Conservation (phyloP, 2,329 filamentous ascomycete species). For the Colletotrichum liriopes region DNA sequence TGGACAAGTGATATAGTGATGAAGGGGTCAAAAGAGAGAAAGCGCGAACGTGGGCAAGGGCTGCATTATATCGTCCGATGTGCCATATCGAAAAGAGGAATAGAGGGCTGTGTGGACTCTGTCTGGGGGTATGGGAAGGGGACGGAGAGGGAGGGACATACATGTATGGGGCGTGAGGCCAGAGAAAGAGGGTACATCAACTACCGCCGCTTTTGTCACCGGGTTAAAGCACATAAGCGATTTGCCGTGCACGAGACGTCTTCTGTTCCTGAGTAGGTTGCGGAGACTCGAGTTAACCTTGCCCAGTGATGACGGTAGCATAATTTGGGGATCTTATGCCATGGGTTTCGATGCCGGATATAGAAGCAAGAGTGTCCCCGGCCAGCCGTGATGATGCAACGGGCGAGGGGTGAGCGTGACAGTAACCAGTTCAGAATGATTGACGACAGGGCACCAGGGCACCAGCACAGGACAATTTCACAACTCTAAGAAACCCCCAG, state of each 20-base stretch:
- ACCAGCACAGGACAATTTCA: slow-evolving; percentile 50
- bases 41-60: slow-evolving; percentile 54
- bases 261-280: slow-evolving; percentile 62
- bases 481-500: slow-evolving; percentile 49
- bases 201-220: slow-evolving; percentile 58
- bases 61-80: slow-evolving; percentile 66
- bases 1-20: slow-evolving; percentile 54
- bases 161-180: slow-evolving; percentile 37
- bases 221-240: slow-evolving; percentile 64
- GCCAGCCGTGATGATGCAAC: slow-evolving; percentile 60
- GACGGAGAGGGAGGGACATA: slow-evolving; percentile 26
- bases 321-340: slow-evolving; percentile 75
- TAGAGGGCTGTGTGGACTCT: slow-evolving; percentile 44
- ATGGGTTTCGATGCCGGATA: slow-evolving; percentile 65
- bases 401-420: slow-evolving; percentile 52
- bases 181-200: slow-evolving; percentile 50
- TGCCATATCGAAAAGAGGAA: slow-evolving; percentile 54
- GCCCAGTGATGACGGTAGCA: slow-evolving; percentile 67
- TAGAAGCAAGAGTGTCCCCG: slow-evolving; percentile 64
- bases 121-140: slow-evolving; percentile 33
- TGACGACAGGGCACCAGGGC: slow-evolving; percentile 52
- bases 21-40: slow-evolving; percentile 51
- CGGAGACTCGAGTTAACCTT: slow-evolving; percentile 60
- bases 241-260: slow-evolving; percentile 65
- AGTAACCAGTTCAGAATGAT: slow-evolving; percentile 49